These are phyloP conservation scores for Iris pallida DNA, from an alignment of 116 monocot genomes.

Conservation along the genomic window DNA sequence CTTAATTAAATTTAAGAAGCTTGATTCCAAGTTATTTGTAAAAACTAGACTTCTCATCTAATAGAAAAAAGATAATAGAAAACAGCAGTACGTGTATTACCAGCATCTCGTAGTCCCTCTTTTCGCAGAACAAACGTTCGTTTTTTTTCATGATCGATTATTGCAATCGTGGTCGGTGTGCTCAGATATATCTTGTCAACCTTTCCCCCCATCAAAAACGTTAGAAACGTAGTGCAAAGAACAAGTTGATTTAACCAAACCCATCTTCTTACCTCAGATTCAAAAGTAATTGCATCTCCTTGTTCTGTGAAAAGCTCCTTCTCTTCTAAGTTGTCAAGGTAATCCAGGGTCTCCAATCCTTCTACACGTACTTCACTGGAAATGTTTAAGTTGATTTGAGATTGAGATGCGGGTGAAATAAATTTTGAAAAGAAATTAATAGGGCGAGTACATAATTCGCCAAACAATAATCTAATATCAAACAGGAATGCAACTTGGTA, in stretches of 20 bases:
- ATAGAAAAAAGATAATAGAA: background rate
- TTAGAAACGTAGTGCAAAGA: background rate
- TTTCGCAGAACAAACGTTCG: slow-evolving; percentile 46
- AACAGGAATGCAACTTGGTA: too few species aligned
- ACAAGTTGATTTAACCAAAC: background rate
- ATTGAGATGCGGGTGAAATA: background rate
- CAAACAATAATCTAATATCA: too few species aligned
- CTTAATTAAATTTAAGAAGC: too few species aligned
- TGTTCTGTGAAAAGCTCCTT: slow-evolving; percentile 54
- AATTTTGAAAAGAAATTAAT: too few species aligned
- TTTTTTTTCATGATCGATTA: slow-evolving; percentile 61
- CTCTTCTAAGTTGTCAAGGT: slow-evolving; percentile 34
- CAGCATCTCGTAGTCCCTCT: slow-evolving; percentile 56
- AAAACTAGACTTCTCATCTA: too few species aligned
- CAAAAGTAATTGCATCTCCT: slow-evolving; percentile 56
- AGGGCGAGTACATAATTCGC: too few species aligned
- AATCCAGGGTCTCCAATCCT: slow-evolving; percentile 60
- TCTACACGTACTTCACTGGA: slow-evolving; percentile 60
- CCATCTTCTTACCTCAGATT: slow-evolving; percentile 40
- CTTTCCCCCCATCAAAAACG: slow-evolving; percentile 9
- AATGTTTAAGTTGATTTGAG: background rate
- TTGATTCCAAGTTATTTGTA: too few species aligned
- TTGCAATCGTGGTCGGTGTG: slow-evolving; percentile 49
- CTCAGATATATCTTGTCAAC: slow-evolving; percentile 48
- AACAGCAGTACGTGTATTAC: slow-evolving; percentile 15